These are phyloP conservation scores for Tilletia caries DNA, from an alignment of 1,284 basidiomycete genomes.

Conservation along the genomic window DNA sequence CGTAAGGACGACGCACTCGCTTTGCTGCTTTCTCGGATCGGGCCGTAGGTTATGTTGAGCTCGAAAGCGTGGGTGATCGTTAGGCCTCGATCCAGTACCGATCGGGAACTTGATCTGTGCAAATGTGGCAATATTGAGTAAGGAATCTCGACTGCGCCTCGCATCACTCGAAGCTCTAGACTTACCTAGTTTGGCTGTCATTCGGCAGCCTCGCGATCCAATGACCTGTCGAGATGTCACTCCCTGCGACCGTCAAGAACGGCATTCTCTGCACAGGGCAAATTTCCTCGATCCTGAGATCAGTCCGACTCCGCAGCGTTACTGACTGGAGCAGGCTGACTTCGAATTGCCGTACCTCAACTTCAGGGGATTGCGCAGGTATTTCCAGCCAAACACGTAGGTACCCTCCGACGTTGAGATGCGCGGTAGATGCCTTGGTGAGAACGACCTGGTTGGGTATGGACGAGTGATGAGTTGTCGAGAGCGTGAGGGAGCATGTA, in stretches of 20 bases:
- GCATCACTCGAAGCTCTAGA: constrained; percentile 11
- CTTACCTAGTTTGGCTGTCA: constrained; percentile 21
- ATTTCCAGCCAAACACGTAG: constrained; percentile 28
- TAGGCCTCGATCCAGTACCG: background rate
- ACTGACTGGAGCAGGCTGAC: constrained; percentile 30
- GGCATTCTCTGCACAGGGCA: constrained; percentile 29
- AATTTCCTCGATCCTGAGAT: constrained; percentile 25
- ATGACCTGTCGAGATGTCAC: constrained; percentile 22
- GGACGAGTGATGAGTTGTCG: background rate
- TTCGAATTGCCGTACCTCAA: constrained; percentile 29
- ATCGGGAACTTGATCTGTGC: background rate
- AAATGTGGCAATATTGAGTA: background rate
- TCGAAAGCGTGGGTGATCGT: constrained; percentile 19
- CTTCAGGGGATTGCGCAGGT: constrained; percentile 21
- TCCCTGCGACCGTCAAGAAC: constrained; percentile 25
- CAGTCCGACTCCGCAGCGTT: constrained; percentile 29
- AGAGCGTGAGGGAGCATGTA: background rate
- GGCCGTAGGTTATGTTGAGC: constrained; percentile 23
- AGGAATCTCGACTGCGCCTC: background rate
- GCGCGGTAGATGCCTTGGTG: constrained; percentile 9
- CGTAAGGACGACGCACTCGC: constrained; percentile 24
- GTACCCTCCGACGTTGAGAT: constrained; percentile 36
- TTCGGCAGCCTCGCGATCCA: constrained; percentile 28
- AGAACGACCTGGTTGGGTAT: background rate
- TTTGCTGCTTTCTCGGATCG: constrained; percentile 15